Conservation (phyloP, 441 rosid species). For the Rhodomyrtus psidioides region DNA sequence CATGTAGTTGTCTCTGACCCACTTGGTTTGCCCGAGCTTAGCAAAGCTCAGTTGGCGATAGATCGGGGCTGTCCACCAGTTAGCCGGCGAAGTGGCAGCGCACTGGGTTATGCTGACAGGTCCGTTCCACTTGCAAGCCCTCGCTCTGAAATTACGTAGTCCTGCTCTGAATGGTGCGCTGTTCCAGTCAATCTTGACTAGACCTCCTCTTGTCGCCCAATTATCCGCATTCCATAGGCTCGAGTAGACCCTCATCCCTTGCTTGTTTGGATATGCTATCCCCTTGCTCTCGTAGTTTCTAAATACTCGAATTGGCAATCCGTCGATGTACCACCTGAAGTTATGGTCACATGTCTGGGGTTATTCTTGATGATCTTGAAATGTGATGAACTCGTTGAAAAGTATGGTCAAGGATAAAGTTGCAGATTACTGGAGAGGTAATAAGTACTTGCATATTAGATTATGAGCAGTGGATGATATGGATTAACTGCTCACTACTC, state of each 20-base stretch:
- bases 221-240: constrained; percentile 55
- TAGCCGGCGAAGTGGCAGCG: constrained; percentile 23
- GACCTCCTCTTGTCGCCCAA: constrained; percentile 60
- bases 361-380: neutral
- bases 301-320: constrained; percentile 43
- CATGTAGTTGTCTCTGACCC: constrained; percentile 53
- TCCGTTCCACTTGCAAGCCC: constrained; percentile 65
- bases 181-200: constrained; percentile 36
- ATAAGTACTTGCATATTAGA: neutral
- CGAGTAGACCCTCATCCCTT: constrained; percentile 37
- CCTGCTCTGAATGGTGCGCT: constrained; percentile 39
- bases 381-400: neutral
- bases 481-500: neutral
- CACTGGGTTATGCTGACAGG: constrained; percentile 40
- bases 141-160: constrained; percentile 27
- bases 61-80: constrained; percentile 64
- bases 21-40: constrained; percentile 34
- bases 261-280: constrained; percentile 41
- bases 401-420: neutral
- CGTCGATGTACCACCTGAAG: constrained; percentile 48
- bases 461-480: neutral
- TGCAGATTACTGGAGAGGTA: neutral
- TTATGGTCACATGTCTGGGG: neutral
- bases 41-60: constrained; percentile 38
- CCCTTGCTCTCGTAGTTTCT: constrained; percentile 41